These are phyloP conservation scores for Kentomonas sorsogonicus DNA, from an alignment of 208 protist species.

Conservation along the genomic window DNA sequence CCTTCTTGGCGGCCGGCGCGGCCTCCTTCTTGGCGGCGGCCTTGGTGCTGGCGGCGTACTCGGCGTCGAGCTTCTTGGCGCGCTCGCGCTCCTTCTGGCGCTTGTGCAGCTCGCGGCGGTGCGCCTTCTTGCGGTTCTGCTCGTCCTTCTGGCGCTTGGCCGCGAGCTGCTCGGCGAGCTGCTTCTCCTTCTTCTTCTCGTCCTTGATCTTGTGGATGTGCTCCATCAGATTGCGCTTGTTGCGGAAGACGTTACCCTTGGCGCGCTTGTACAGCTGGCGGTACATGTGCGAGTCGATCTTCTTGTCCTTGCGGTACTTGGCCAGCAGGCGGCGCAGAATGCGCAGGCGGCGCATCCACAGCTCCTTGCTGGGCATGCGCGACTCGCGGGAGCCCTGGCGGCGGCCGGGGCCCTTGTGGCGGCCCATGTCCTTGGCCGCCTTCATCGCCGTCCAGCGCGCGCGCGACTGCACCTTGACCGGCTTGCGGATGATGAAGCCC, in stretches of 20 bases:
- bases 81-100: slow-evolving; percentile 42
- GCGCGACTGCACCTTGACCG: slow-evolving; percentile 93
- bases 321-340: slow-evolving; percentile 95
- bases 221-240: slow-evolving; percentile 99
- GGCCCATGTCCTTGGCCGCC: slow-evolving; percentile 92
- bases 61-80: slow-evolving; percentile 26
- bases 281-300: slow-evolving; percentile 98
- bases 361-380: slow-evolving; percentile 94
- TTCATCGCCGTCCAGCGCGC: slow-evolving; percentile 84
- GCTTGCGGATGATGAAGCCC: slow-evolving; percentile 97
- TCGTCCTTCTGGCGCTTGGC: slow-evolving; percentile 38
- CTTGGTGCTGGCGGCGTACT: slow-evolving; percentile 16
- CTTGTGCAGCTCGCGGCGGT: slow-evolving; percentile 31
- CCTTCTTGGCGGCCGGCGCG: slow-evolving; percentile 32
- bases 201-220: slow-evolving; percentile 97
- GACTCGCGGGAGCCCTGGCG: slow-evolving; percentile 96
- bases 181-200: slow-evolving; percentile 89
- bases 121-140: slow-evolving; percentile 34
- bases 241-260: slow-evolving; percentile 99
- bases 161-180: slow-evolving; percentile 78
- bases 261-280: slow-evolving; percentile 96
- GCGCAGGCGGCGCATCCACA: slow-evolving; percentile 98
- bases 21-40: slow-evolving; percentile 34
- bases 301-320: slow-evolving; percentile 97
- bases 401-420: slow-evolving; percentile 94